phyloP scores from a whole-genome alignment of 192 early-diverging fungal genomes.

The Backusella tarrabulga region DNA sequence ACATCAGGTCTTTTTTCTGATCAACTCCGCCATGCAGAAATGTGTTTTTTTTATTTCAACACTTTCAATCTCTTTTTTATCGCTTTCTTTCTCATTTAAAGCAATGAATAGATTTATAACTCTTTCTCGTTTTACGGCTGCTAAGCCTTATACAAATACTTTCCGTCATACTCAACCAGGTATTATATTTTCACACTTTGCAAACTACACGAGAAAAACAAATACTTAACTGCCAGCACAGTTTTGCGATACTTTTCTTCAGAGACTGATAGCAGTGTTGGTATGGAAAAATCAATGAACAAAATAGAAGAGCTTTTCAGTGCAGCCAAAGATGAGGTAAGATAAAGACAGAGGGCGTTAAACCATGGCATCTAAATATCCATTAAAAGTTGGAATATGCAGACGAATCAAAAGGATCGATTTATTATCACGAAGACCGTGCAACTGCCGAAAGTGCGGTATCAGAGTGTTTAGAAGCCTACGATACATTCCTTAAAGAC shows the following conservation, averaged over 20 bases:
- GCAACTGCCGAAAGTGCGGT: conserved; percentile 22
- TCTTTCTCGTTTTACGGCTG: neutral
- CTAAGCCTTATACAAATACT: neutral
- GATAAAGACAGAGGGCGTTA: neutral
- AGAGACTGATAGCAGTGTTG: neutral
- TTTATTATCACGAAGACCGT: conserved; percentile 31
- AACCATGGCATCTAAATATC: neutral
- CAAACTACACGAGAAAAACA: neutral
- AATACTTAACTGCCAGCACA: neutral
- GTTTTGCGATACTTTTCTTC: neutral
- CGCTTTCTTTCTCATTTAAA: neutral
- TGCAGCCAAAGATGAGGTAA: conserved; percentile 26
- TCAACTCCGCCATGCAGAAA: neutral
- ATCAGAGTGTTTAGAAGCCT: conserved; percentile 18
- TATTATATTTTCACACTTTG: neutral
- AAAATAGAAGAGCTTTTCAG: conserved; percentile 20
- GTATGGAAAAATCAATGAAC: conserved; percentile 18
- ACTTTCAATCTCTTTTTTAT: neutral
- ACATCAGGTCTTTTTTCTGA: neutral
- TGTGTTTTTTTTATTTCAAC: neutral
- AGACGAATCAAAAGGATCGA: conserved; percentile 30
- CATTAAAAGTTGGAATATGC: conserved; percentile 30
- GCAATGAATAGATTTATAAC: neutral
- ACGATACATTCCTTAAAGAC: conserved; percentile 17
- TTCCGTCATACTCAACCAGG: neutral